Base-by-base conservation (phyloP, 768 basidiomycete genomes). In the Hortiboletus campestris region DNA sequence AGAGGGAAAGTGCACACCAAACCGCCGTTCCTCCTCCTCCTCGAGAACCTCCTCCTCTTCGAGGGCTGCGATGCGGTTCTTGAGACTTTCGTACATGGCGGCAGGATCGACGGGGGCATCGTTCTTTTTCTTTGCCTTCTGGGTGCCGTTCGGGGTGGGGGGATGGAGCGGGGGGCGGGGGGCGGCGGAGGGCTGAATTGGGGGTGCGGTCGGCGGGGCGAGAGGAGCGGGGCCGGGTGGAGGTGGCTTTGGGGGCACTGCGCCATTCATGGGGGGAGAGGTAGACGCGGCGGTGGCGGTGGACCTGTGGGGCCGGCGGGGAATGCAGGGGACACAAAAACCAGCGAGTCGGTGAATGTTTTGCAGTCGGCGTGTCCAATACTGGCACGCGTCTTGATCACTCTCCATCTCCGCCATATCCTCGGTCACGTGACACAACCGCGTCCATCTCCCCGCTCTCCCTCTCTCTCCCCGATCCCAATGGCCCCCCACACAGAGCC, bases 31-130 rank as follows among this genome's bases (percentile, higher is more conserved):
- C 72, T 94, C 91, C 71, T 94, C 92, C 67, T 93, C 91, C 64
- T 90, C 89, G 34, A 89, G 76, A 8, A 88, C 87, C 65, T 90
- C 88, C 67, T 91, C 91, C 70, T 93, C 91, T 67, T 94, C 91
- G 60, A 94, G 75, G 41, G 89, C 91, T 6, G 92, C 90, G 73
- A 94, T 94, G 70, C 91, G 80, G 70, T 79, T 93, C 82, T 88
- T 92, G 65, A 94, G 77, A 51, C 84, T 89, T 71, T 93, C 91
- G 69, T 92, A 92, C 88, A 94, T 89, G 40, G 84, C 80, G 2
- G 85, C 87, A 51, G 91, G 90, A 75, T 94, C 91, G 51, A 89
- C 81, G 20, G 85, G 86, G 8, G 78, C 68, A 53, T 77, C 74
- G 58, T 86, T 88, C 62, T 76, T 80, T 72, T 86, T 88, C 84